Base-by-base conservation (phyloP, 768 basidiomycete genomes). In the Hygrophoropsis aurantiaca region DNA sequence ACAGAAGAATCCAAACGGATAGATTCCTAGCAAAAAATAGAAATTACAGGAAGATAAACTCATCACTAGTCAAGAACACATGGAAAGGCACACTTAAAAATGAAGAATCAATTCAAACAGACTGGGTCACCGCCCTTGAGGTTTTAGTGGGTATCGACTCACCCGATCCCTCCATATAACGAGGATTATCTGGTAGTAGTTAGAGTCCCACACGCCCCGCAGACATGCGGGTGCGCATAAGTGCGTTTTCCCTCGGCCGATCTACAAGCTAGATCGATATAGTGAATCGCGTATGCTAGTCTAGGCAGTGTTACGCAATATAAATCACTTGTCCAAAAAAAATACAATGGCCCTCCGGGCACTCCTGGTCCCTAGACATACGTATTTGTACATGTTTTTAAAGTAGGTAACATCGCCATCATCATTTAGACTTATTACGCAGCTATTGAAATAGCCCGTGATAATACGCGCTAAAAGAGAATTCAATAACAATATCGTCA, bases 121-220 rank as follows among this genome's bases (percentile, higher is more conserved):
- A 63, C 25, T 63, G 64, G 64, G 34, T 52, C 0, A 51, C 38
- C 11, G 39, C n/a, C 37, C 41, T 40, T 42, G 58, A 60, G 60
- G 62, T 62, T 65, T 64, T 67, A 66, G 66, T 67, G 62, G 64
- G 66, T 66, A 61, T 60, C 24, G 51, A 39, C 1, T 40, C 38
- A n/a, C 26, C 27, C 39, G 40, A 39, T 35, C 34, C 33, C 46
- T 18, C 13, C 16, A 13, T 15, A 13, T 25, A 18, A 37, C 0
- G 38, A 25, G 23, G 25, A 8, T 8, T 38, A 34, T 40, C 45
- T 24, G 36, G 44, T 11, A 46, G 45, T 2, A 4, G 0, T 11
- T 7, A 19, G 45, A 46, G 45, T 13, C 45, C 45, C 45, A 46
- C 37, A 46, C 45, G 18, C 23, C 37, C 21, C 16, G 2, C 23